phyloP scores from a whole-genome alignment of 139 green algal genomes.

The Prasinococcaceae sp. region DNA sequence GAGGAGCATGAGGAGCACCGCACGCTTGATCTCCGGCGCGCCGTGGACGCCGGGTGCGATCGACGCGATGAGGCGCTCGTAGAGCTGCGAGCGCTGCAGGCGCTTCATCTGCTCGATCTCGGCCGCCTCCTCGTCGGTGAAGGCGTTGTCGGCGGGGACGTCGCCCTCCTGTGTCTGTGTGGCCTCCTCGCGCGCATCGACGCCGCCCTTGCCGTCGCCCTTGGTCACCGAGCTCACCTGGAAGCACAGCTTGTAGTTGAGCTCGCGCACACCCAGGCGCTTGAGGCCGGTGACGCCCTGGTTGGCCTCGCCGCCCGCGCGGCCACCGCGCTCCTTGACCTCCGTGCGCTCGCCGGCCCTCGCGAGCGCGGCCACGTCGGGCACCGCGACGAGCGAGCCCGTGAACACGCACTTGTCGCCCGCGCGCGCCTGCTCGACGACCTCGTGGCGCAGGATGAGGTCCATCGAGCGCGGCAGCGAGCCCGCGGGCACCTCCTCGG shows the following conservation, averaged over 20 bases:
- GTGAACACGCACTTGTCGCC: slow-evolving; percentile 84
- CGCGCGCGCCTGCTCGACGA: slow-evolving; percentile 81
- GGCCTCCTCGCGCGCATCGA: neutral
- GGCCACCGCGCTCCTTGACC: slow-evolving; percentile 1
- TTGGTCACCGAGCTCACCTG: slow-evolving; percentile 43
- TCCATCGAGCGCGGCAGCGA: slow-evolving; percentile 86
- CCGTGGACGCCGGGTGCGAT: slow-evolving; percentile 93
- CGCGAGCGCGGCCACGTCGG: slow-evolving; percentile 63
- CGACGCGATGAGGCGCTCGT: slow-evolving; percentile 28
- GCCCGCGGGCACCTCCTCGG: slow-evolving; percentile 72
- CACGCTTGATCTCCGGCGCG: slow-evolving; percentile 82
- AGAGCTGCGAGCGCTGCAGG: slow-evolving; percentile 7
- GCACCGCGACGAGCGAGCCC: slow-evolving; percentile 84
- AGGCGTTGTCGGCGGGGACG: too few species aligned
- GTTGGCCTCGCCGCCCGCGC: slow-evolving; percentile 12
- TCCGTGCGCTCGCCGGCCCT: slow-evolving; percentile 36
- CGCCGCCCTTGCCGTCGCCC: neutral
- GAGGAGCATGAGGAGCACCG: slow-evolving; percentile 88
- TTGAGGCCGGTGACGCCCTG: slow-evolving; percentile 56
- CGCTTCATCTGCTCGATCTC: slow-evolving; percentile 13
- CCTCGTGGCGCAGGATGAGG: slow-evolving; percentile 82
- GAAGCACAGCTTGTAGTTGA: slow-evolving; percentile 86
- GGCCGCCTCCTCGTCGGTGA: slow-evolving; percentile 11
- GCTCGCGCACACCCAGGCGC: slow-evolving; percentile 61
- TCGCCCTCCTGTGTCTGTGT: too few species aligned